These are phyloP conservation scores for Vitis vinifera DNA, from an alignment of 164 flowering plant species.

Conservation along the genomic window ASM3070453v1 NC_081808.1:6568001-6568500, in stretches of 20 bases:
- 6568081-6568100: neutral
- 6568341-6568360: no score
- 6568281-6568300: neutral
- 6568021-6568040: no score
- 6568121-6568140: conserved; percentile 87
- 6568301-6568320: no score
- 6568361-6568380: no score
- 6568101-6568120: conserved; percentile 17
- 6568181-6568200: conserved; percentile 85
- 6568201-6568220: conserved; percentile 62
- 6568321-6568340: no score
- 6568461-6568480: no score
- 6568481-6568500: no score
- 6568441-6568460: no score
- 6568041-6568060: neutral
- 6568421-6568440: no score
- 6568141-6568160: conserved; percentile 77
- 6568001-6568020: no score
- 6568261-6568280: neutral
- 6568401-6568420: no score
- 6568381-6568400: no score
- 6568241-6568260: neutral
- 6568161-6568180: conserved; percentile 84
- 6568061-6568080: neutral
- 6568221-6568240: conserved; percentile 5